These are phyloP conservation scores for Platanthera guangdongensis DNA, from an alignment of 106 monocot genomes.

Conservation along the genomic window DNA sequence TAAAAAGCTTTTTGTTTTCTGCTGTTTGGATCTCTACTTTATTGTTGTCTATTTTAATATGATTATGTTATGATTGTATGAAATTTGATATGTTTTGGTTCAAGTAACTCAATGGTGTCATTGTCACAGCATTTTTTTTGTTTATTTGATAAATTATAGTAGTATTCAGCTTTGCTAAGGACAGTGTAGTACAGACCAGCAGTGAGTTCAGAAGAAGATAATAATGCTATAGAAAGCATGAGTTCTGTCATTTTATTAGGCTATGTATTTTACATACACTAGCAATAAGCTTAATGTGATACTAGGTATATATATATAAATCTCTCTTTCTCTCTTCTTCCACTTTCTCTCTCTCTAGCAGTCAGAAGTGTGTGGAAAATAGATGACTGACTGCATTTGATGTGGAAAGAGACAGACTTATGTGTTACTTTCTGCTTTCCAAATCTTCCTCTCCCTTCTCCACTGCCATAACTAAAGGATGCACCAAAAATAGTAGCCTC, in stretches of 20 bases:
- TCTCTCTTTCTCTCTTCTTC: neutral
- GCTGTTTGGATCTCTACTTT: neutral
- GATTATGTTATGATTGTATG: neutral
- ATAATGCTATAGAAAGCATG: too few species aligned
- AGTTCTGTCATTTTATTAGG: neutral
- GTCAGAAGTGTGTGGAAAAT: neutral
- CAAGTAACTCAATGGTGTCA: too few species aligned
- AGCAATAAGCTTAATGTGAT: neutral
- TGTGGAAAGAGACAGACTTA: neutral
- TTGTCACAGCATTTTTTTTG: too few species aligned
- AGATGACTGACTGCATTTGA: neutral
- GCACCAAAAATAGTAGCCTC: slow-evolving; percentile 1
- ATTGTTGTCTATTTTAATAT: neutral
- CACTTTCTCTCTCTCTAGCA: neutral
- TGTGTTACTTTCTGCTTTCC: slow-evolving; percentile 5
- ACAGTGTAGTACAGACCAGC: too few species aligned
- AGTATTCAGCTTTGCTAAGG: too few species aligned
- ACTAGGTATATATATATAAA: neutral
- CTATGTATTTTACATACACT: neutral
- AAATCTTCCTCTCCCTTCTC: neutral
- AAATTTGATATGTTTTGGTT: too few species aligned
- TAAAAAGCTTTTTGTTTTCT: neutral
- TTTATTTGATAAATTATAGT: too few species aligned
- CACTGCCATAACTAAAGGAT: neutral
- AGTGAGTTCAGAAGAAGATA: too few species aligned